phyloP scores from a whole-genome alignment of 108 stramenopile species.

The Nitzschia sp. region DNA sequence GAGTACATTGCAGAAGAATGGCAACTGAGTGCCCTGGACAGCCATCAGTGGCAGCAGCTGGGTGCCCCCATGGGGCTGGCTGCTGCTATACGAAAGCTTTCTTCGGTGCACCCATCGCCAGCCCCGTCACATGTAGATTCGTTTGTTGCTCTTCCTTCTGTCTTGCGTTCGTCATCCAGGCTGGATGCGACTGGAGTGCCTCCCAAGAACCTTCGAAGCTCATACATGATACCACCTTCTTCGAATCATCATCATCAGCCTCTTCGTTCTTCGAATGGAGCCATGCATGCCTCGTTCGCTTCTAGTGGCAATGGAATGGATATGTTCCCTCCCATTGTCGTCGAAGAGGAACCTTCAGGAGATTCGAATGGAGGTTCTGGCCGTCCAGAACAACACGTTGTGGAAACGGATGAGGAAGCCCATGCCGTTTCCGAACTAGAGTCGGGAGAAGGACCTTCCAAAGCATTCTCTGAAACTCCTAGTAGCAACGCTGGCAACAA shows the following conservation, averaged over 20 bases:
- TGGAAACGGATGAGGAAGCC: neutral
- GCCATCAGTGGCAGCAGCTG: slow-evolving; percentile 22
- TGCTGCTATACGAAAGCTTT: slow-evolving; percentile 9
- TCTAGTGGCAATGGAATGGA: too few species aligned
- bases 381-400: too few species aligned
- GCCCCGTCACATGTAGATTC: neutral
- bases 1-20: slow-evolving; percentile 30
- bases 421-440: neutral
- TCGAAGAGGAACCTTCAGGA: too few species aligned
- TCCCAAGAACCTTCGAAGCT: too few species aligned
- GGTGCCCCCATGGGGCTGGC: slow-evolving; percentile 31
- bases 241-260: neutral
- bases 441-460: neutral
- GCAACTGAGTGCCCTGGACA: slow-evolving; percentile 29
- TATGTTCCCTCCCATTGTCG: too few species aligned
- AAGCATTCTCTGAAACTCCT: neutral
- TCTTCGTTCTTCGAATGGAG: neutral
- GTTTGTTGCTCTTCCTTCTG: neutral
- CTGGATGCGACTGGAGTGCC: too few species aligned
- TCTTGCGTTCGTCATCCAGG: too few species aligned
- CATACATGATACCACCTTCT: neutral
- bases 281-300: neutral
- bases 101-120: neutral
- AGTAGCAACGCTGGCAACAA: neutral
- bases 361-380: too few species aligned